Evolutionary conservation across 2,329 filamentous ascomycete genomes (phyloP), one percentile per base, ranked within the genome.

Genomic region (Thelonectria discophora): DNA sequence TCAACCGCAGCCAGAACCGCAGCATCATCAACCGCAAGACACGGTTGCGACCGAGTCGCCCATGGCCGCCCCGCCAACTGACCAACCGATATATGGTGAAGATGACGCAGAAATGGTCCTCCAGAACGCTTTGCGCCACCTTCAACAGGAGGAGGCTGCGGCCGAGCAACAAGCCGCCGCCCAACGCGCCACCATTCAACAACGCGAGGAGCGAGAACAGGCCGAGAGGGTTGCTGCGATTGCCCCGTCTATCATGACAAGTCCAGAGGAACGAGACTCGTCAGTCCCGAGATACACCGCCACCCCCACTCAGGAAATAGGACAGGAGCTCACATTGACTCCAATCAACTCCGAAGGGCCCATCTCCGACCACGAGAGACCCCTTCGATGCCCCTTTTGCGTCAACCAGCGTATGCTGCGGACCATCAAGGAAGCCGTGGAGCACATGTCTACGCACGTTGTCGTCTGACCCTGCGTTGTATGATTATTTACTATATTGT

Each of bases 361-460:
- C 8, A 71, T 83, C 27, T 77, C 81, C 4, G 73, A 75, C 6
- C 76, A 78, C 32, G 82, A 87, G 37, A 74, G 80, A 18, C 84
- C 85, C 2, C 72, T 86, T 27, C 79, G 85, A 17, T 88, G 86
- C 65, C 86, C 86, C 1, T 88, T 86, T 65, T 88, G 86, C 63
- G 80, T 88, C 37, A 88, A 88, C 65, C 83, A 86, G 67, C 80
- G 86, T 6, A 86, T 88, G 84, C 78, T 88, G 53, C 78, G 85
- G 17, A 84, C 80, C 1, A 85, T 88, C 47, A 87, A 86, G 73
- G 86, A 88, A 71, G 84, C 86, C 5, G 85, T 88, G 3, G 86
- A 88, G 72, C 86, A 88, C 69, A 78, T 88, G 79, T 85, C 85
- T 11, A 87, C 84, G 2, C 86, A 88, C 62, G 86, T 88, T 5